A percentile compares a stretch with the other conserved stretches of the same genome.
These are phyloP conservation scores for Apiotrichum gracile DNA, from an alignment of 1,284 basidiomycete genomes.

Conservation along the genomic window DNA sequence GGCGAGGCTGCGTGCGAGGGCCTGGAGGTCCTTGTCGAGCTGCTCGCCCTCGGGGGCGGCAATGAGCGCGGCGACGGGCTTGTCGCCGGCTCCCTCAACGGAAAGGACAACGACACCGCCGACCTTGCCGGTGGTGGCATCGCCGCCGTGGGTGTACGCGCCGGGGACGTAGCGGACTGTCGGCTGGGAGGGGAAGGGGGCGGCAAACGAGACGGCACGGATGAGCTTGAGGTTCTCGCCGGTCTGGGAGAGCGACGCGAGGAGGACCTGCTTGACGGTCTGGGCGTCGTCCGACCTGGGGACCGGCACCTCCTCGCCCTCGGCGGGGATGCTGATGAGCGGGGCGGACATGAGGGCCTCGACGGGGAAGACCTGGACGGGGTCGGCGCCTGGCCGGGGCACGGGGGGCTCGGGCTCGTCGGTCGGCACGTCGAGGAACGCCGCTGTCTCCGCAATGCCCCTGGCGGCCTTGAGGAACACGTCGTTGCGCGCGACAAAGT, in stretches of 20 bases:
- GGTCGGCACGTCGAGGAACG: slow-evolving; percentile 61
- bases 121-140: slow-evolving; percentile 61
- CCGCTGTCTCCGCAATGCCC: slow-evolving; percentile 80
- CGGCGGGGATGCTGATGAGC: slow-evolving; percentile 54
- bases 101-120: slow-evolving; percentile 62
- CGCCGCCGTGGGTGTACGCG: slow-evolving; percentile 70
- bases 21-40: slow-evolving; percentile 54
- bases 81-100: slow-evolving; percentile 47
- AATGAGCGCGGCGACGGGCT: slow-evolving; percentile 36
- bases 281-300: slow-evolving; percentile 30
- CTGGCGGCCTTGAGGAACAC: slow-evolving; percentile 71
- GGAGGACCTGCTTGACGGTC: slow-evolving; percentile 70
- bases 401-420: slow-evolving; percentile 26
- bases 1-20: slow-evolving; percentile 69
- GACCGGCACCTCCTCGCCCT: slow-evolving; percentile 13
- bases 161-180: slow-evolving; percentile 60
- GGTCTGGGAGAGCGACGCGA: slow-evolving; percentile 72
- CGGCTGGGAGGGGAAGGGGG: slow-evolving; percentile 52
- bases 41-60: slow-evolving; percentile 43
- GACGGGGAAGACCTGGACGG: slow-evolving; percentile 46
- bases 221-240: slow-evolving; percentile 83
- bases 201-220: slow-evolving; percentile 66
- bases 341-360: slow-evolving; percentile 63
- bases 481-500: slow-evolving; percentile 86
- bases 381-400: slow-evolving; percentile 22